These are phyloP conservation scores for Chromera velia DNA, from an alignment of 73 alveolate genomes.

Conservation along the genomic window DNA sequence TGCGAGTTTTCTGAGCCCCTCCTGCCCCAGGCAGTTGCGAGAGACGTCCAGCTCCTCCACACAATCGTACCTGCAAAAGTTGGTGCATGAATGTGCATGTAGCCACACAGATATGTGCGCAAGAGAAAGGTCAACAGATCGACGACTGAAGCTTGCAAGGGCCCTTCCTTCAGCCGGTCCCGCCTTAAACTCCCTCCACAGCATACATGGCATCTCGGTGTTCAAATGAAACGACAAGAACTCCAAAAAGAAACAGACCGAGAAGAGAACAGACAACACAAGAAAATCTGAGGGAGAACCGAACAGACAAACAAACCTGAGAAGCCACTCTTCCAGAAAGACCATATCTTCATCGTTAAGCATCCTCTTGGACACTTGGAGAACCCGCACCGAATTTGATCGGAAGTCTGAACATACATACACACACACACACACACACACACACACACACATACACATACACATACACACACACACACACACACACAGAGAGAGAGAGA, in stretches of 20 bases:
- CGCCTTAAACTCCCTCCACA: neutral
- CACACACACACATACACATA: too few relatives aligned
- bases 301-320: neutral
- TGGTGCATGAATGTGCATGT: neutral
- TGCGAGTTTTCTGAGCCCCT: constrained; percentile 31
- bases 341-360: constrained; percentile 40
- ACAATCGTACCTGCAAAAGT: too few relatives aligned
- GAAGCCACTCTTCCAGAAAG: constrained; percentile 13
- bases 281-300: neutral
- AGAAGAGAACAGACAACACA: neutral
- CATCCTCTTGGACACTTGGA: constrained; percentile 22
- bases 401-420: neutral
- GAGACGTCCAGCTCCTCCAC: constrained; percentile 35
- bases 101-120: neutral
- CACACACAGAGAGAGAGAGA: too few relatives aligned
- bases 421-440: too few relatives aligned
- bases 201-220: constrained; percentile 23
- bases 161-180: neutral
- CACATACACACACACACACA: too few relatives aligned
- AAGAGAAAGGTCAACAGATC: neutral
- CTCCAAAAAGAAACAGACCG: neutral
- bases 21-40: constrained; percentile 21
- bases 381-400: neutral
- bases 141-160: neutral
- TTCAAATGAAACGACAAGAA: neutral